Conservation (phyloP, 2,329 filamentous ascomycete species). For the Pseudocercospora fijiensis region DNA sequence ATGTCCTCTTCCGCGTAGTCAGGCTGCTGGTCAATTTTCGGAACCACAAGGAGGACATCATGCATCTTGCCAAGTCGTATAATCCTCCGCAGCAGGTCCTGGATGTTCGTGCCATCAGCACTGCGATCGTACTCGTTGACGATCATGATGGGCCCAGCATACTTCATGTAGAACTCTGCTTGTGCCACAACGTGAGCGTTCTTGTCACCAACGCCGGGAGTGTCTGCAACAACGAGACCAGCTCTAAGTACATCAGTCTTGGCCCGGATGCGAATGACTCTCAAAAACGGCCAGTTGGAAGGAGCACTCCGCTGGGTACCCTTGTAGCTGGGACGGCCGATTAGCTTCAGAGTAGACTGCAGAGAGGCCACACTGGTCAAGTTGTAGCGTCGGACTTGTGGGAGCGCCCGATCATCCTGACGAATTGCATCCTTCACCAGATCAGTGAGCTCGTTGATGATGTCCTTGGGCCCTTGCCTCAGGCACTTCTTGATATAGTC, state of each 20-base stretch:
- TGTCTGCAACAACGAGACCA: conserved; percentile 24
- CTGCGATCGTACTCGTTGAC: conserved; percentile 6
- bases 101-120: background rate
- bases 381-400: background rate
- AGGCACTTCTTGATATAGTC: background rate
- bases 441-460: background rate
- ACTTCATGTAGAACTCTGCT: conserved; percentile 20
- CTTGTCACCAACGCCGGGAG: conserved; percentile 23
- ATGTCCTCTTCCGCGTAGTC: background rate
- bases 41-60: conserved; percentile 11
- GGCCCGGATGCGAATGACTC: conserved; percentile 15
- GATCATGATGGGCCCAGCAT: conserved; percentile 12
- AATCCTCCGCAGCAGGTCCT: background rate
- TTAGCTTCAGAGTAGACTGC: conserved; percentile 8
- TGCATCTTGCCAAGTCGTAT: conserved; percentile 12
- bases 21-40: conserved; percentile 22
- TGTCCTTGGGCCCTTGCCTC: background rate
- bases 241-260: conserved; percentile 16
- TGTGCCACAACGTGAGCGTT: conserved; percentile 21
- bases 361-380: background rate
- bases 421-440: background rate
- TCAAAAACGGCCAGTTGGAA: conserved; percentile 23
- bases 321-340: background rate
- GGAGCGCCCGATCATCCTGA: background rate
- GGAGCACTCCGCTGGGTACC: conserved; percentile 2